These are phyloP conservation scores for Leccinum incarnatum DNA, from an alignment of 768 basidiomycete species.

Conservation along the genomic window DNA sequence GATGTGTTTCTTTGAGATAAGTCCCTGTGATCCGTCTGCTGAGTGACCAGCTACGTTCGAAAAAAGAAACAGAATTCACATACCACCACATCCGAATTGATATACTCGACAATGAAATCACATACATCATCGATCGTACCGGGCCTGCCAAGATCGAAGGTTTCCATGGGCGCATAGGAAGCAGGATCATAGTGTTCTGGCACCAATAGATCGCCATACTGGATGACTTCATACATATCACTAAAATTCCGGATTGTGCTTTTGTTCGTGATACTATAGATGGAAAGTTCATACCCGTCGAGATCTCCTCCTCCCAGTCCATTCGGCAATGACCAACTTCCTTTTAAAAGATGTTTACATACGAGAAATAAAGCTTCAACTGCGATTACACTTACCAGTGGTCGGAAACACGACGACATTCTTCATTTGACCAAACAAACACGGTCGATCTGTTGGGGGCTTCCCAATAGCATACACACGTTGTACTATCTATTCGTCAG, in stretches of 20 bases:
- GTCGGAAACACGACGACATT: conserved; percentile 75
- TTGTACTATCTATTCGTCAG: conserved; percentile 47
- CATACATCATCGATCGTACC: conserved; percentile 70
- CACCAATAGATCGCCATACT: conserved; percentile 54
- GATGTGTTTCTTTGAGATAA: conserved; percentile 65
- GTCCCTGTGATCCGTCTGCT: conserved; percentile 45
- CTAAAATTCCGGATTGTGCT: conserved; percentile 32
- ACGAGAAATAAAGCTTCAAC: neutral
- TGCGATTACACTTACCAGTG: conserved; percentile 41
- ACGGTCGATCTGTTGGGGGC: conserved; percentile 54
- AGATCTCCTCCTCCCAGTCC: conserved; percentile 74
- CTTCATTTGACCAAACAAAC: conserved; percentile 57
- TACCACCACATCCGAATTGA: conserved; percentile 79
- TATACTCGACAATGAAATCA: conserved; percentile 80
- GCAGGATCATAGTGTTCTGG: conserved; percentile 49
- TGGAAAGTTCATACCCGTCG: conserved; percentile 53
- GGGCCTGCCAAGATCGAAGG: conserved; percentile 41
- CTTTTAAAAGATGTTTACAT: conserved; percentile 31
- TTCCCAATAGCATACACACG: conserved; percentile 68
- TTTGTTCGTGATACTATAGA: neutral
- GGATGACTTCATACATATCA: conserved; percentile 64
- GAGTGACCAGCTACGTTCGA: neutral
- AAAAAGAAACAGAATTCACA: conserved; percentile 9
- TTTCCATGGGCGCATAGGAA: conserved; percentile 41
- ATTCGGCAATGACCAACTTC: conserved; percentile 61